Base-by-base conservation (phyloP, 768 basidiomycete species). In the Collybia sordida region DNA sequence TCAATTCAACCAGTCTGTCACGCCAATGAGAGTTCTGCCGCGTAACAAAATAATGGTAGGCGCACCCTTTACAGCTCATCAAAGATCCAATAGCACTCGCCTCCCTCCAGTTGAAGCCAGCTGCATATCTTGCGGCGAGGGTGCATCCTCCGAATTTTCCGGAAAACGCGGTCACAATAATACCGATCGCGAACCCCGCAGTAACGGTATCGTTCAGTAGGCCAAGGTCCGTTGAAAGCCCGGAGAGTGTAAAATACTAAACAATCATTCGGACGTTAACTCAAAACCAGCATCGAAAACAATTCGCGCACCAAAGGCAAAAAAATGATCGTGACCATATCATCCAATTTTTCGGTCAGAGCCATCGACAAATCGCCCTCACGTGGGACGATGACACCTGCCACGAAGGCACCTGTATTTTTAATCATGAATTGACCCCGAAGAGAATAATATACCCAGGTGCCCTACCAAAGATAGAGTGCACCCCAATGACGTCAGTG, bases 11-110 rank as follows among this genome's bases (percentile, higher is more conserved):
- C 4, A 97, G 75, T 19, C 88, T 90, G 45, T 42, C 19, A 43
- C 44, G 18, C 42, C 7, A 44, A 46, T 17, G 49, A 36, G 15
- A n/a, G n/a, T n/a, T n/a, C n/a, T n/a, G 36, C 17, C 6, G 23
- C 27, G 17, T 2, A 12, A 40, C 22, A 18, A 15, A 38, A 22
- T 18, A 28, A 3, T 11, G 6, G 14, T 22, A 36, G 3, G 1
- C 31, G 11, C 50, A 88, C 88, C 93, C 94, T 77, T 98, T 94
- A 64, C 94, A 95, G 61, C 86, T 90, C 94, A 99, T 98, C 44
- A 98, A 65, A 14, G 88, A 84, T 0, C 96, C 96, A 44, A 98
- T 86, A 0, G 93, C 85, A 25, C 82, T 75, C 0, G 86, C 69
- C 62, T 98, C 96, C 34, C 96, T 76, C 82, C 82, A 87, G 6